phyloP scores from a whole-genome alignment of 169 alveolate species.

The Ichthyophthirius multifiliis region DNA sequence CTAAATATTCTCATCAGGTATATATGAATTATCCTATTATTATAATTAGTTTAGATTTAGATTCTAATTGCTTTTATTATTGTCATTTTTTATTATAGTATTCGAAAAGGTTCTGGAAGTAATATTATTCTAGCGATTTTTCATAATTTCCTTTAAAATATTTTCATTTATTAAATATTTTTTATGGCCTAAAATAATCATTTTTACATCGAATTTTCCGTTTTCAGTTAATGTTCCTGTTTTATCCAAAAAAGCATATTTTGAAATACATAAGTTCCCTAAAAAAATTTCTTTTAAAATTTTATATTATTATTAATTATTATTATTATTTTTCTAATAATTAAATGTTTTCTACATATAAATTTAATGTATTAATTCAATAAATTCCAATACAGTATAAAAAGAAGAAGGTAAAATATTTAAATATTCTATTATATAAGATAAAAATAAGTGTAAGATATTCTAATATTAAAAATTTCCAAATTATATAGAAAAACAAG shows the following conservation, averaged over 20 bases:
- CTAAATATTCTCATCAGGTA: too few relatives aligned
- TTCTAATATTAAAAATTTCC: not conserved
- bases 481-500: not conserved
- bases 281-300: constrained; percentile 10
- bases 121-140: too few relatives aligned
- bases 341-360: too few relatives aligned
- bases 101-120: too few relatives aligned
- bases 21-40: too few relatives aligned
- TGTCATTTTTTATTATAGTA: too few relatives aligned
- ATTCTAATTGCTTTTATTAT: too few relatives aligned
- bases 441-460: not conserved
- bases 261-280: constrained; percentile 24
- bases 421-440: constrained; percentile 9
- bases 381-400: constrained; percentile 16
- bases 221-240: constrained; percentile 36
- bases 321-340: too few relatives aligned
- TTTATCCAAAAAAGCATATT: constrained; percentile 34
- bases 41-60: too few relatives aligned
- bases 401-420: constrained; percentile 13
- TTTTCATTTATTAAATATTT: not conserved
- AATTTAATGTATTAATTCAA: constrained; percentile 12
- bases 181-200: not conserved
- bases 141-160: not conserved
- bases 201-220: not conserved
- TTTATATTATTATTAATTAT: constrained; percentile 3